Conservation (phyloP, 768 basidiomycete genomes). For the Naganishia randhawae region DNA sequence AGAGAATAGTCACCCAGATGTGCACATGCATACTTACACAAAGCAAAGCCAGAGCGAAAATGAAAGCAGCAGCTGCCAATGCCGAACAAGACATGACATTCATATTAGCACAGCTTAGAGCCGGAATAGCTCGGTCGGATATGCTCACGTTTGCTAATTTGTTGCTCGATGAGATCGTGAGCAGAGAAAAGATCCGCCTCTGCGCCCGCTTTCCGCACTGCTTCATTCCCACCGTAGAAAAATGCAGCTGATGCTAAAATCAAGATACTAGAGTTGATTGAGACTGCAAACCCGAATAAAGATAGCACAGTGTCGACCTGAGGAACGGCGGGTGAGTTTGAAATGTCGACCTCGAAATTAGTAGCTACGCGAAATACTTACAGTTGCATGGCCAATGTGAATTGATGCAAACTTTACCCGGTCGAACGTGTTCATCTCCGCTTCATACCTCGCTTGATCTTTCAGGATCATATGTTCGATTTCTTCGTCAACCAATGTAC, state of each 20-base stretch:
- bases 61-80: constrained; percentile 65
- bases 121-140: background rate
- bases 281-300: constrained; percentile 75
- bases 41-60: constrained; percentile 83
- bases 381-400: constrained; percentile 49
- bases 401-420: constrained; percentile 46
- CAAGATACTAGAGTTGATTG: constrained; percentile 78
- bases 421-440: constrained; percentile 43
- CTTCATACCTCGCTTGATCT: constrained; percentile 37
- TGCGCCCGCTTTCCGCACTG: constrained; percentile 50
- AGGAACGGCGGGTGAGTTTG: background rate
- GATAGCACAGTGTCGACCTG: constrained; percentile 61
- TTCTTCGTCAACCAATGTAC: constrained; percentile 29
- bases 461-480: constrained; percentile 23
- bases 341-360: background rate
- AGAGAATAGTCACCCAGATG: background rate
- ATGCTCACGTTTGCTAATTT: constrained; percentile 64
- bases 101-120: background rate
- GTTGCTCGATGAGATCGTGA: constrained; percentile 64
- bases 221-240: constrained; percentile 57
- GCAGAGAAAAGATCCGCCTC: constrained; percentile 81
- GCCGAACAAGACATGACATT: background rate
- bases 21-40: constrained; percentile 50
- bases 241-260: constrained; percentile 80
- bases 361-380: constrained; percentile 26